Base-by-base conservation (phyloP, 352 stramenopile species). In the Pythium vanterpoolii region DNA sequence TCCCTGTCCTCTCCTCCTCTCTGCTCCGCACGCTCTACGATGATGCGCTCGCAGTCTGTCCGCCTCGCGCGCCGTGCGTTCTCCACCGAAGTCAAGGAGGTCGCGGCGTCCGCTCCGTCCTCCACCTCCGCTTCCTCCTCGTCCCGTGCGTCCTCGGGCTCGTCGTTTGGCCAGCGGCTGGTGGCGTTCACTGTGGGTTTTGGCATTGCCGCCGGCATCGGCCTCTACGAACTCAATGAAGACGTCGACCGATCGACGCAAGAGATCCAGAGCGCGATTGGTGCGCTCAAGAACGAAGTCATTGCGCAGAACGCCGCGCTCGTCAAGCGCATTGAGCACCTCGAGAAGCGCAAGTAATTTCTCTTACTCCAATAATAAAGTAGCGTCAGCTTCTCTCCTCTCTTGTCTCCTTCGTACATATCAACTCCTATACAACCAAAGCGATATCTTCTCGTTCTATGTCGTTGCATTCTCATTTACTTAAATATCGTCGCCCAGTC, bases 101-200 rank as follows among this genome's bases (percentile, higher is more conserved):
- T 70, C 24, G 66, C 60, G 4, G 44, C 61, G 6, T 36, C 77
- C 8, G 56, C 69, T 3, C 50, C 66, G 28, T 50, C 71, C 5
- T 76, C 77, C 6, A 47, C 60, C 13, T 38, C 77, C 7, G 57
- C 69, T 4, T 54, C 66, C 31, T 49, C 71, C 4, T 77, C 79
- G 53, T 33, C 33, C 11, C 74, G 73, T 44, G 84, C 76, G 64
- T 87, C 79, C 28, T 77, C 86, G 44, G 83, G 83, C 51, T 89
- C 77, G 69, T 89, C 79, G 34, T 82, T 92, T 62, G 61, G 83
- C 53, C 79, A 92, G 66, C 83, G 83, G 24, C 62, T 92, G 28
- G 51, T 85, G 46, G 77, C 83, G 21, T 92, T 92, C 59, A 77
- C 69, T 28, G 75, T 92, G 27, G 83, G 83, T 34, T 87, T 89